A percentile compares a stretch with the other conserved stretches of the same genome.
phyloP scores from a whole-genome alignment of 2,329 filamentous ascomycete genomes.

The Xylariaceae sp. region DNA sequence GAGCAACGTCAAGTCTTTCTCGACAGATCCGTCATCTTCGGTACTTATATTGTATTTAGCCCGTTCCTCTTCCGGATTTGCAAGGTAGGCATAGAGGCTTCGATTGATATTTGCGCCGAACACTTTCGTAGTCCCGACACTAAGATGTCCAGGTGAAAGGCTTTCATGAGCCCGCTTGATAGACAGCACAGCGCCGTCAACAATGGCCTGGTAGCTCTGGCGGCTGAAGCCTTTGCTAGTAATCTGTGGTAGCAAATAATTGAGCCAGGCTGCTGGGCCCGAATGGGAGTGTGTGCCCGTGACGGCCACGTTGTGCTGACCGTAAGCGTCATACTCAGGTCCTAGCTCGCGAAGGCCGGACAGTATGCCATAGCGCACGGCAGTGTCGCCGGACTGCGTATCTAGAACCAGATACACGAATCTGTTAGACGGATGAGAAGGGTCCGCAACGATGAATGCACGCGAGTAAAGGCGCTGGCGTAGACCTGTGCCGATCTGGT shows the following conservation, averaged over 20 bases:
- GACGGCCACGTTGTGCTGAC: slow-evolving; percentile 76
- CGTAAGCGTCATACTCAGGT: slow-evolving; percentile 68
- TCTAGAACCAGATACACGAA: slow-evolving; percentile 88
- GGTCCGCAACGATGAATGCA: slow-evolving; percentile 79
- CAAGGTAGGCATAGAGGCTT: slow-evolving; percentile 81
- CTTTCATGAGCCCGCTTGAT: slow-evolving; percentile 76
- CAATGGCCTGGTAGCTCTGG: slow-evolving; percentile 84
- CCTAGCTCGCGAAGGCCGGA: slow-evolving; percentile 68
- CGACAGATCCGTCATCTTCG: slow-evolving; percentile 52
- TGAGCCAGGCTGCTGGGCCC: slow-evolving; percentile 88
- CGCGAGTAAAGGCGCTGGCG: slow-evolving; percentile 85
- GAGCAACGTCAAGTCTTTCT: slow-evolving; percentile 75
- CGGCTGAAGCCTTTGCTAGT: slow-evolving; percentile 81
- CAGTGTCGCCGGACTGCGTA: slow-evolving; percentile 83
- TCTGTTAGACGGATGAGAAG: slow-evolving; percentile 61
- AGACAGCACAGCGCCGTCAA: slow-evolving; percentile 77
- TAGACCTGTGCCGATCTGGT: slow-evolving; percentile 76
- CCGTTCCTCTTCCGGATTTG: slow-evolving; percentile 76
- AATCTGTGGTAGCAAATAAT: slow-evolving; percentile 89
- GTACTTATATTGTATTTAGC: slow-evolving; percentile 56
- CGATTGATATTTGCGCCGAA: slow-evolving; percentile 81
- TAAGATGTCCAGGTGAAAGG: slow-evolving; percentile 46
- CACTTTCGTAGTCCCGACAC: slow-evolving; percentile 64
- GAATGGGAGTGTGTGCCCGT: slow-evolving; percentile 93
- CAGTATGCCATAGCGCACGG: slow-evolving; percentile 81